Base-by-base conservation (phyloP, 768 basidiomycete species). In the Tricholoma sp. region DNA sequence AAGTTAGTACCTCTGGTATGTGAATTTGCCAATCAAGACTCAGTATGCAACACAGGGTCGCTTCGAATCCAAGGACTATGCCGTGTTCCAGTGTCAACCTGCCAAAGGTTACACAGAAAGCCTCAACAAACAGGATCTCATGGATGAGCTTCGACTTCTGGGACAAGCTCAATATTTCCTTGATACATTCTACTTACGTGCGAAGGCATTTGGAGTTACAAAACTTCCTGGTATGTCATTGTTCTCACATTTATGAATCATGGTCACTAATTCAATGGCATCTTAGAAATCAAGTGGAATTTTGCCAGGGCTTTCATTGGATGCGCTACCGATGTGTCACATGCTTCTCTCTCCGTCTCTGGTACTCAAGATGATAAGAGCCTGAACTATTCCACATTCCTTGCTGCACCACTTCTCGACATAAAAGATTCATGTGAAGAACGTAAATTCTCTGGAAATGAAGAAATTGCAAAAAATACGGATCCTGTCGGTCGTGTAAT, bases 391-490 rank as follows among this genome's bases (percentile, higher is more conserved):
- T 29, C n/a, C n/a, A n/a, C n/a, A n/a, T n/a, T 24, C 34, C 49
- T 50, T 50, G 49, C 49, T 27, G 22, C 49, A 4, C 49, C 49
- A 9, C 49, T 50, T 18, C 49, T 50, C 5, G 49, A 50, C n/a
- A 50, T 29, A 2, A 27, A 5, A 3, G 21, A 32, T 16, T 1
- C 1, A 16, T 12, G 2, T 10, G n/a, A 16, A 27, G 49, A 50
- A 27, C 32, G 50, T 16, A 57, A 54, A 47, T 58, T 57, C 21
- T 52, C 50, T 14, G 51, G 57, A 4, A 52, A 34, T 53, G 10
- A 22, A 22, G 43, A 52, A 27, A 52, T 52, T 16, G 57, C 51
- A 4, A 5, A 53, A 8, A 57, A 57, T n/a, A 37, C 10, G 14
- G 57, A 57, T 31, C 1, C 21, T 4, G 18, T 53, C 4, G 49